These are phyloP conservation scores for Drechslerella stenobrocha DNA, from an alignment of 2,329 filamentous ascomycete genomes.

Conservation along the genomic window DNA sequence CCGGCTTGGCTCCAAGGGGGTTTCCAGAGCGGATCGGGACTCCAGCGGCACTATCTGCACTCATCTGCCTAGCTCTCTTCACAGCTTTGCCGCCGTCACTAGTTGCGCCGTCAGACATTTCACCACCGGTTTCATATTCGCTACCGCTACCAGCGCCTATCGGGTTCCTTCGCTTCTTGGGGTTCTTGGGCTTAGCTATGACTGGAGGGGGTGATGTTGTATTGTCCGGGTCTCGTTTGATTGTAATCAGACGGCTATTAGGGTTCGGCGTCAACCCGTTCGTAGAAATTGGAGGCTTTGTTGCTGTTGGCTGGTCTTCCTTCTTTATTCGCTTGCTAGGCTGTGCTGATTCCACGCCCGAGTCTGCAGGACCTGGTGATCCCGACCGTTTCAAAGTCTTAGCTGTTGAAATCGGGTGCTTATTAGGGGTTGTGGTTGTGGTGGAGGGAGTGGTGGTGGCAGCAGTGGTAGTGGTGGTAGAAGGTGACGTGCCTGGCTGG, in stretches of 20 bases:
- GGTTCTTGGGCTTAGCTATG: slow-evolving; percentile 18
- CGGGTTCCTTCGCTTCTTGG: slow-evolving; percentile 52
- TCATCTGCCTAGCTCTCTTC: slow-evolving; percentile 50
- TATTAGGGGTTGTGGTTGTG: slow-evolving; percentile 15
- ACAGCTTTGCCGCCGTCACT: slow-evolving; percentile 50
- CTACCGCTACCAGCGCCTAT: slow-evolving; percentile 47
- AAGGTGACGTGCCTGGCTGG: slow-evolving; percentile 43
- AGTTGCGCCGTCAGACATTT: slow-evolving; percentile 51
- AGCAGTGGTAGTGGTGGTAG: slow-evolving; percentile 40
- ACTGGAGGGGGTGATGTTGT: slow-evolving; percentile 25
- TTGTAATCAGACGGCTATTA: slow-evolving; percentile 50
- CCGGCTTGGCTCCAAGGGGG: slow-evolving; percentile 12
- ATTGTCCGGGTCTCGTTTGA: slow-evolving; percentile 50
- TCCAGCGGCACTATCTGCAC: slow-evolving; percentile 38
- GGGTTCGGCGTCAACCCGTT: slow-evolving; percentile 44
- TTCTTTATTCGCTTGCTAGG: slow-evolving; percentile 47
- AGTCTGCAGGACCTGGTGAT: slow-evolving; percentile 43
- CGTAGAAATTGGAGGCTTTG: slow-evolving; percentile 16
- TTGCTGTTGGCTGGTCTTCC: slow-evolving; percentile 24
- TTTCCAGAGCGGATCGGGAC: slow-evolving; percentile 37
- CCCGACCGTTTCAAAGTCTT: slow-evolving; percentile 48
- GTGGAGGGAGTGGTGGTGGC: slow-evolving; percentile 25
- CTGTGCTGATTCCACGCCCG: slow-evolving; percentile 29
- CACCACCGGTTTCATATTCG: slow-evolving; percentile 50
- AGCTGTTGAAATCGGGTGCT: slow-evolving; percentile 39